Base-by-base conservation (phyloP, 1,284 basidiomycete genomes). In the Tylopilus orsonianus region DNA sequence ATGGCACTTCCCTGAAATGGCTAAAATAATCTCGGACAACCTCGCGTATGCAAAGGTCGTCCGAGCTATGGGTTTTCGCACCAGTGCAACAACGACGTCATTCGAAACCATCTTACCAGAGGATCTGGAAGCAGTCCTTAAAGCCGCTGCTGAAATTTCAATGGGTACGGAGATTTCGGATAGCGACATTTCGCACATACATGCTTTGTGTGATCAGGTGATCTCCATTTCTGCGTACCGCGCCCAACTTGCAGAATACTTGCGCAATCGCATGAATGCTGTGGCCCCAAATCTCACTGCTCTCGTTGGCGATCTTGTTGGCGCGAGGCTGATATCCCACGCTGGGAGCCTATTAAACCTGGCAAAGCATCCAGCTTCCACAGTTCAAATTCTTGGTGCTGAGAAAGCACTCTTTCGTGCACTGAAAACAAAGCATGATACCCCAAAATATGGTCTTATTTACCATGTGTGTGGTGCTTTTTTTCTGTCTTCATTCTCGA, bases 1-100 rank as follows among this genome's bases (percentile, higher is more conserved):
- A 20, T 99, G 96, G 96, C 96, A 99, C 76, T 98, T 98, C 81
- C 96, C 96, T 9, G 96, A 99, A 73, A 93, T 99, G 89, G 91
- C 88, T 60, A 98, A 98, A 77, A 97, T 99, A 69, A 90, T 98
- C 59, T 84, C 87, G 56, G 96, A 99, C 77, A 99, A 97, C 73
- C 75, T 96, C 48, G 94, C 95, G 20, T 99, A 98, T 69, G 93
- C 97, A 51, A 96, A 94, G 72, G 85, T 90, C 50, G 83, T 97
- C 61, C 86, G 85, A 56, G 71, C 77, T 32, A 94, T 97, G 91
- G 93, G 92, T 53, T 93, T 96, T 81, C 90, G 96, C 57, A 97
- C 96, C 58, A 97, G 96, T 70, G 91, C 92, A 36, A 77, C 80
- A 16, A 77, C 83, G 32, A 97, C 92, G 45, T 87, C 91, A 59